Evolutionary conservation across 202 grass and related monocot genomes (phyloP), one percentile per base, ranked within the genome.

Genomic region (Elaeis oleifera): DNA sequence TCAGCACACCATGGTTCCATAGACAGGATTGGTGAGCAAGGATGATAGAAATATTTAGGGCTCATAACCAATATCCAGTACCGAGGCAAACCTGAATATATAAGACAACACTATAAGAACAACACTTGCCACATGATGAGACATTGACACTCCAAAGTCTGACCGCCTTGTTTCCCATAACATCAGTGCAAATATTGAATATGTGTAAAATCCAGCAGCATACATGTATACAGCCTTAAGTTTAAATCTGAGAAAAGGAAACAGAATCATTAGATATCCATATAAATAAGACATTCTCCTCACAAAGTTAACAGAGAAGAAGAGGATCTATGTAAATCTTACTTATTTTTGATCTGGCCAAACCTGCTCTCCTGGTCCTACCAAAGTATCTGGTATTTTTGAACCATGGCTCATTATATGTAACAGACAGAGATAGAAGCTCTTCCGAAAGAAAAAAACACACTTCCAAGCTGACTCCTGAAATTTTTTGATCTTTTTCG

Each of bases 111-210:
- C 63, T 79, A 96, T 88, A 27, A 96, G 79, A 79, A 81, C 49
- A 64, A 78, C 76, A 55, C 81, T 85, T 61, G 91, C 87, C 31
- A 96, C 61, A n/a, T 96, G 91, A 70, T 96, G 91, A 70, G 70
- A 85, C 91, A 96, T 96, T 18, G 91, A 96, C 13, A 96, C 87
- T 63, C 76, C 79, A 68, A 90, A 85, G 65, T 90, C 87, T 5
- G 76, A 80, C 18, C 91, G 78, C 61, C 86, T 88, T 78, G 87
- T 96, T 81, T 96, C 90, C 90, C 91, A 96, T 56, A 88, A 96
- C 49, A 96, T 67, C 36, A 96, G 87, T n/a, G 91, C 91, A 51
- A 90, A 96, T 63, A 96, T 96, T 63, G 91, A 96, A 72, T 96
- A 90, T 61, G 87, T 87, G 79, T 96, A 90, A 87, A 96, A 96